phyloP scores from a whole-genome alignment of 2,329 filamentous ascomycete species.

The Paecilomyces formosus region DNA sequence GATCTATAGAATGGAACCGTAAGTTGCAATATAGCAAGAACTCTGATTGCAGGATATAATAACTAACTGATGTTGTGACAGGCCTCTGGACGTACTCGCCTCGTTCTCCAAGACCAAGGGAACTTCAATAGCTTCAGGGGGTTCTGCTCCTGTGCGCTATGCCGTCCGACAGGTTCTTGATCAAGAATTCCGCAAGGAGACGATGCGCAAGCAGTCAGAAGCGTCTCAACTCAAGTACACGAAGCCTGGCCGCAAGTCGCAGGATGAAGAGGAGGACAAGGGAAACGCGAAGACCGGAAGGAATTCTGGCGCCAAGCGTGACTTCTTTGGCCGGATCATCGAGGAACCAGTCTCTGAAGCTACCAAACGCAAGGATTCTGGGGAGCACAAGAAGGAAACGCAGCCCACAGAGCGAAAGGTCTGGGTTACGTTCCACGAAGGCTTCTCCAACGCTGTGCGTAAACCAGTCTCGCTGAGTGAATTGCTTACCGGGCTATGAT shows the following conservation, averaged over 20 bases:
- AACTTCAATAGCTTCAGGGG: conserved; percentile 41
- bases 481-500: conserved; percentile 50
- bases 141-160: conserved; percentile 71
- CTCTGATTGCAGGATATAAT: background rate
- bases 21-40: conserved; percentile 42
- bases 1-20: conserved; percentile 94
- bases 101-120: conserved; percentile 47
- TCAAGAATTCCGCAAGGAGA: conserved; percentile 74
- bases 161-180: conserved; percentile 90
- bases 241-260: conserved; percentile 16
- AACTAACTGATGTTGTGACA: conserved; percentile 28
- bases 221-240: conserved; percentile 50
- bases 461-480: conserved; percentile 79
- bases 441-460: conserved; percentile 83
- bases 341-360: conserved; percentile 32
- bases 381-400: conserved; percentile 18
- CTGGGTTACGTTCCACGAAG: conserved; percentile 87
- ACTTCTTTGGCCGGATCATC: conserved; percentile 79
- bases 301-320: conserved; percentile 52
- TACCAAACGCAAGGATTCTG: conserved; percentile 27
- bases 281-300: conserved; percentile 23
- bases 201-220: conserved; percentile 57
- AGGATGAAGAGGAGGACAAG: conserved; percentile 23
- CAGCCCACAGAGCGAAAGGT: conserved; percentile 50
- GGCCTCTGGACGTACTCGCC: conserved; percentile 67